A percentile compares a stretch with the other conserved stretches of the same genome.
phyloP scores from a whole-genome alignment of 2,329 filamentous ascomycete genomes.

The Fusarium floridanum region DNA sequence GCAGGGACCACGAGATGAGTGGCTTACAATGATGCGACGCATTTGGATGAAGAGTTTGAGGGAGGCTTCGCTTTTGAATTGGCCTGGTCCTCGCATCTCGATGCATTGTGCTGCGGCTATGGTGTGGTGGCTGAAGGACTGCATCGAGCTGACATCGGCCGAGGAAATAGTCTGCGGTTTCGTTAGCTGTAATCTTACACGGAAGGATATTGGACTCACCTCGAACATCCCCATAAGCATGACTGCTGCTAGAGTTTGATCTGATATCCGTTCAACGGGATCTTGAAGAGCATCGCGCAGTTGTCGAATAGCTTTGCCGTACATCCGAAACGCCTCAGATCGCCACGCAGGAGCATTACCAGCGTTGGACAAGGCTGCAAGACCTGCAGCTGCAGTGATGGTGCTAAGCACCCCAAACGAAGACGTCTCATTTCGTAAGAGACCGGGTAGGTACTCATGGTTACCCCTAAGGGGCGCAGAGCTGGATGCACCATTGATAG shows the following conservation, averaged over 20 bases:
- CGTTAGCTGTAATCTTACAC: background rate
- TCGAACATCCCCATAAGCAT: constrained; percentile 41
- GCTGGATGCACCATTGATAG: background rate
- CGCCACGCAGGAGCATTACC: constrained; percentile 22
- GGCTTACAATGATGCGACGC: constrained; percentile 33
- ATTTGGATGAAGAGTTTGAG: constrained; percentile 35
- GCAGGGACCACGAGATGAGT: background rate
- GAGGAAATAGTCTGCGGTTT: constrained; percentile 30
- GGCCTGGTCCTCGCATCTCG: constrained; percentile 34
- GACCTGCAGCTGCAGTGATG: constrained; percentile 29
- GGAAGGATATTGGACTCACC: background rate
- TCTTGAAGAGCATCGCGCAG: constrained; percentile 27
- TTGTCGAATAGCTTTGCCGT: constrained; percentile 29
- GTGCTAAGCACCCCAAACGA: constrained; percentile 33
- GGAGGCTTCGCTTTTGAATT: constrained; percentile 29
- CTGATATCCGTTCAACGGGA: constrained; percentile 19
- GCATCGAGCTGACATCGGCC: constrained; percentile 28
- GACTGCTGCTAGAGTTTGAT: constrained; percentile 36
- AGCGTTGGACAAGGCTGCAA: constrained; percentile 40
- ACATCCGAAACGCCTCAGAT: constrained; percentile 31
- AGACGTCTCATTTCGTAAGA: constrained; percentile 19
- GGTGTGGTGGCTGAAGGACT: constrained; percentile 36
- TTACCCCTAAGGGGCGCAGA: background rate
- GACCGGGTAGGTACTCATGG: constrained; percentile 36
- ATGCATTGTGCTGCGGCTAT: constrained; percentile 40